These are phyloP conservation scores for Wilcoxina mikolae DNA, from an alignment of 495 filamentous ascomycete species.

Conservation along the genomic window DNA sequence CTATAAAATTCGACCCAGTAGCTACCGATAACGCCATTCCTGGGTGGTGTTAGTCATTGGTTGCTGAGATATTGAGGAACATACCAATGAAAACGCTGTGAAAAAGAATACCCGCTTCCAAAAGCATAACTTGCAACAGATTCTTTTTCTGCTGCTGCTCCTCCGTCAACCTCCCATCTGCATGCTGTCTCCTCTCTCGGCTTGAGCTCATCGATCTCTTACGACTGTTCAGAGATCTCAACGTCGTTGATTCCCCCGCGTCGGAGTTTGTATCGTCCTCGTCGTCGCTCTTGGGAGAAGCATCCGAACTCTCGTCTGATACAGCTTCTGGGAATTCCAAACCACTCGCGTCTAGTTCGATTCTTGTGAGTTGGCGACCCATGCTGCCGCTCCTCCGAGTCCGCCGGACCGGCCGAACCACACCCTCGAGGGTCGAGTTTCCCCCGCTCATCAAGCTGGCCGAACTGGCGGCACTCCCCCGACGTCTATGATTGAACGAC, in stretches of 20 bases:
- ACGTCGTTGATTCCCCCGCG: background rate
- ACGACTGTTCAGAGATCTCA: background rate
- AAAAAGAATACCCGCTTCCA: conserved; percentile 56
- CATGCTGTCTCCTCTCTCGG: background rate
- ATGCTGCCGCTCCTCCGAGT: conserved; percentile 21
- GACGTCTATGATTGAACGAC: background rate
- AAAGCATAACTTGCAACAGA: conserved; percentile 17
- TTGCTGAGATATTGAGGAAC: background rate
- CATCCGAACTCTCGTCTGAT: conserved; percentile 24
- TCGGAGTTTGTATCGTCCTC: background rate
- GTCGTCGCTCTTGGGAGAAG: conserved; percentile 4
- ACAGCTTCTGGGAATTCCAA: background rate
- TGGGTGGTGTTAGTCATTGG: background rate
- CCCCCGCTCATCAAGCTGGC: background rate
- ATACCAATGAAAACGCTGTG: conserved; percentile 49
- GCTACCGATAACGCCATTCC: conserved; percentile 80
- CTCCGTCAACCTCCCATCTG: conserved; percentile 2
- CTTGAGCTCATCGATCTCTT: background rate
- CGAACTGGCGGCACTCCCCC: background rate
- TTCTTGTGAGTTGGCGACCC: conserved; percentile 15
- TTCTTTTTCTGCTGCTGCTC: conserved; percentile 12
- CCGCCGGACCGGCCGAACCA: conserved; percentile 1
- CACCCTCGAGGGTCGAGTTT: background rate
- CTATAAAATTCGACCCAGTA: conserved; percentile 58
- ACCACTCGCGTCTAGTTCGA: conserved; percentile 16